A percentile compares a stretch with the other conserved stretches of the same genome.
Evolutionary conservation across 306 rosid species (phyloP).

Genomic region (Prunus mume): DNA sequence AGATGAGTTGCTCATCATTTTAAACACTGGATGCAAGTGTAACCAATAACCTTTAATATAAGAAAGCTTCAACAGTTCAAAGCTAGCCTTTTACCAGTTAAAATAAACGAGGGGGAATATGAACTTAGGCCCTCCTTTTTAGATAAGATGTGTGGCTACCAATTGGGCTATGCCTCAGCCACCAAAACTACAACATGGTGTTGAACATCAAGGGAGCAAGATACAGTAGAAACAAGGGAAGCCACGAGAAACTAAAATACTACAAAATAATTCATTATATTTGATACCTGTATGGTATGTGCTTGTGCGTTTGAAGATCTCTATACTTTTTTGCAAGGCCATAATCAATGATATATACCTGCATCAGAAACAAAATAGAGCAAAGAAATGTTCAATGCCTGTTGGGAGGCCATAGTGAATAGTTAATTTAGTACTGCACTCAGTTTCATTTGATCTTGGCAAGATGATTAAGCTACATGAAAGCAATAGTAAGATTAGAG

Average conservation of each 20-base stretch:
- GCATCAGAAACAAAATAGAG: slow-evolving; percentile 24
- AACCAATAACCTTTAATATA: neutral
- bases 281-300: slow-evolving; percentile 90
- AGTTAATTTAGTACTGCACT: slow-evolving; percentile 4
- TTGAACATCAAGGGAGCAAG: neutral
- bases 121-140: neutral
- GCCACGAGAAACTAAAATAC: slow-evolving; percentile 14
- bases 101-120: neutral
- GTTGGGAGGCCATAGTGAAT: neutral
- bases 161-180: neutral
- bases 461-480: neutral
- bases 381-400: slow-evolving; percentile 18
- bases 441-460: neutral
- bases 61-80: neutral
- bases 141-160: neutral
- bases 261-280: slow-evolving; percentile 11
- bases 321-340: slow-evolving; percentile 95
- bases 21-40: neutral
- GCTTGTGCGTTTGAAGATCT: slow-evolving; percentile 98
- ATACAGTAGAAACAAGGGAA: neutral
- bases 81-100: neutral
- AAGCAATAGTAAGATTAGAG: neutral
- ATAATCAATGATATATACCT: slow-evolving; percentile 96
- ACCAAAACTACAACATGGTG: neutral
- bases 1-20: neutral